phyloP scores from a whole-genome alignment of 768 basidiomycete species.

The Boletus subcaerulescens region DNA sequence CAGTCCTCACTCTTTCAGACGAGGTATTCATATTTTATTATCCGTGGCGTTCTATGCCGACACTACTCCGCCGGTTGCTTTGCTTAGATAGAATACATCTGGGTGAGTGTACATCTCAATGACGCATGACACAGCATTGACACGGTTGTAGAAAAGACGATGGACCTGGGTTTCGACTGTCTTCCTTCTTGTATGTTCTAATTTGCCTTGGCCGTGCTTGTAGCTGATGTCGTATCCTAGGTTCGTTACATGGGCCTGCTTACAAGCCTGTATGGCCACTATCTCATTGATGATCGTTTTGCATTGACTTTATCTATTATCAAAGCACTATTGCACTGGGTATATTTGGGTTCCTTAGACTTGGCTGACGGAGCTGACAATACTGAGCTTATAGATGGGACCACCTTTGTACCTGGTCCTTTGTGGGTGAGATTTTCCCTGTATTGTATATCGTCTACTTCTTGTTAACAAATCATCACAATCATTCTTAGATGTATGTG shows the following conservation, averaged over 20 bases:
- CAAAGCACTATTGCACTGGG: neutral
- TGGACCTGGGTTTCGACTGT: slow-evolving; percentile 8
- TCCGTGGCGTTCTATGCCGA: neutral
- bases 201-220: neutral
- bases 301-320: neutral
- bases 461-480: neutral
- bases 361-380: neutral
- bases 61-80: too few species aligned
- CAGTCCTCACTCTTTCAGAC: slow-evolving; percentile 4
- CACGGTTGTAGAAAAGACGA: neutral
- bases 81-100: slow-evolving; percentile 5
- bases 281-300: neutral
- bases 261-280: neutral
- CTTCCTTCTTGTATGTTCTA: slow-evolving; percentile 1
- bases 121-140: neutral
- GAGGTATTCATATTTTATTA: slow-evolving; percentile 2
- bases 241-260: slow-evolving; percentile 8
- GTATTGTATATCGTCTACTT: neutral
- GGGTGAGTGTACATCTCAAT: neutral
- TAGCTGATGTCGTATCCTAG: neutral
- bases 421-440: neutral
- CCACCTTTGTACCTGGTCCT: slow-evolving; percentile 3
- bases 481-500: slow-evolving; percentile 2
- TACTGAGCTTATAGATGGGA: neutral
- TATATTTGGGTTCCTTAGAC: neutral